Evolutionary conservation across 225 moss, liverwort and hornwort species (phyloP).

Genomic region (Climacium dendroides): DNA sequence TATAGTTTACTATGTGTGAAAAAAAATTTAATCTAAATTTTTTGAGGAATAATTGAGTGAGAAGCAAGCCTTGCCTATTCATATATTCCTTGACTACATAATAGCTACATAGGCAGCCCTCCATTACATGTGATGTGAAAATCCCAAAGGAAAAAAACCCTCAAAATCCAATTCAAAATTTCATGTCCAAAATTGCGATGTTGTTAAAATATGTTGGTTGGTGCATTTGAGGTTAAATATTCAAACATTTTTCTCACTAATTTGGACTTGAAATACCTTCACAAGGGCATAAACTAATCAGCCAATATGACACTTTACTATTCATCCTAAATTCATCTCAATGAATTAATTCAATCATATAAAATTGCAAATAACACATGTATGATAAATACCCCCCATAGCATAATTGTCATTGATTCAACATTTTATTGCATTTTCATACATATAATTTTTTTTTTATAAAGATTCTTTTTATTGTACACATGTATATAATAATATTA

Average conservation of each 20-base stretch:
- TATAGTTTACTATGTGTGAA: too few species aligned
- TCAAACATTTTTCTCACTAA: background rate
- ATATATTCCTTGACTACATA: too few species aligned
- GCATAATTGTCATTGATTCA: background rate
- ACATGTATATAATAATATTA: background rate
- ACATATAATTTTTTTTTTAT: background rate
- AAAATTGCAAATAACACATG: too few species aligned
- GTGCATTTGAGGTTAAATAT: too few species aligned
- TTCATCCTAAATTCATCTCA: background rate
- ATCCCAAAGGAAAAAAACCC: too few species aligned
- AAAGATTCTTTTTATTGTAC: background rate
- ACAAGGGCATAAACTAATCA: too few species aligned
- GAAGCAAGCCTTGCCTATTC: too few species aligned
- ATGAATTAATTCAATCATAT: too few species aligned
- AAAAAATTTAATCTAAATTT: too few species aligned
- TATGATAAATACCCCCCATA: too few species aligned
- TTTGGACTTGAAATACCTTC: background rate
- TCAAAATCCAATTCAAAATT: background rate
- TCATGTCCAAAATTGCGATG: background rate
- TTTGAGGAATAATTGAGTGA: too few species aligned
- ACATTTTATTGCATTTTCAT: background rate
- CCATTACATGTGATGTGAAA: background rate
- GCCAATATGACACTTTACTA: fast-evolving
- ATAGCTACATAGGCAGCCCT: fast-evolving
- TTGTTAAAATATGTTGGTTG: background rate